A percentile compares a stretch with the other conserved stretches of the same genome.
These are phyloP conservation scores for Saposhnikovia divaricata DNA, from an alignment of 129 eudicot species.

Conservation along the genomic window DNA sequence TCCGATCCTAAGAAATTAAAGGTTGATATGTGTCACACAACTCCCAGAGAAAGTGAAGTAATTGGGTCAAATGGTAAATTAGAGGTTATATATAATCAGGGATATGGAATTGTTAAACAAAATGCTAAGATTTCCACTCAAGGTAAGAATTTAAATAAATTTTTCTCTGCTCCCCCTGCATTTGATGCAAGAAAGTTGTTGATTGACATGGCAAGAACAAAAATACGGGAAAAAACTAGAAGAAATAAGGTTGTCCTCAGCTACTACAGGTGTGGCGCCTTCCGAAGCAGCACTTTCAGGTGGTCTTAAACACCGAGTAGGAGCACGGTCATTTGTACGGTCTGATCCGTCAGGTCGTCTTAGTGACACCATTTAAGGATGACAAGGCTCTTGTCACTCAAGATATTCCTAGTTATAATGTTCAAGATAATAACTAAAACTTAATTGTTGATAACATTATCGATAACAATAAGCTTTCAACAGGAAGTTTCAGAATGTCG, in stretches of 20 bases:
- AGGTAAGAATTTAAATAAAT: no score
- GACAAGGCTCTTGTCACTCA: background rate
- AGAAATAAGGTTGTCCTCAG: conserved; percentile 10
- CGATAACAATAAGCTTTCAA: conserved; percentile 16
- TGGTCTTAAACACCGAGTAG: background rate
- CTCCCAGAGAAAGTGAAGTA: no score
- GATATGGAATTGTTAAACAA: no score
- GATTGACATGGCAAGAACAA: conserved; percentile 9
- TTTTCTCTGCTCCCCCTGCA: no score
- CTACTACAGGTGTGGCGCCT: conserved; percentile 5
- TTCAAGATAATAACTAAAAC: conserved; percentile 9
- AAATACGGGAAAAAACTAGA: conserved; percentile 4
- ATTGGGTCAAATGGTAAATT: no score
- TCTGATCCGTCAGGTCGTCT: no score
- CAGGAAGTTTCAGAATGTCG: no score
- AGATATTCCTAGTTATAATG: conserved; percentile 8
- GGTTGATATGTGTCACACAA: no score
- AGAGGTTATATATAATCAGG: no score
- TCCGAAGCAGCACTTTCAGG: conserved; percentile 5
- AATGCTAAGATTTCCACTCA: no score
- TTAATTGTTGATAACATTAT: background rate
- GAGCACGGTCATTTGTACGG: conserved; percentile 10
- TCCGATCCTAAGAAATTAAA: no score
- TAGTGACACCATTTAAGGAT: no score
- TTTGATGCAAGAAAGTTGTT: conserved; percentile 12